These are phyloP conservation scores for Aureoboletus auriporus DNA, from an alignment of 768 basidiomycete genomes.

Conservation along the genomic window DNA sequence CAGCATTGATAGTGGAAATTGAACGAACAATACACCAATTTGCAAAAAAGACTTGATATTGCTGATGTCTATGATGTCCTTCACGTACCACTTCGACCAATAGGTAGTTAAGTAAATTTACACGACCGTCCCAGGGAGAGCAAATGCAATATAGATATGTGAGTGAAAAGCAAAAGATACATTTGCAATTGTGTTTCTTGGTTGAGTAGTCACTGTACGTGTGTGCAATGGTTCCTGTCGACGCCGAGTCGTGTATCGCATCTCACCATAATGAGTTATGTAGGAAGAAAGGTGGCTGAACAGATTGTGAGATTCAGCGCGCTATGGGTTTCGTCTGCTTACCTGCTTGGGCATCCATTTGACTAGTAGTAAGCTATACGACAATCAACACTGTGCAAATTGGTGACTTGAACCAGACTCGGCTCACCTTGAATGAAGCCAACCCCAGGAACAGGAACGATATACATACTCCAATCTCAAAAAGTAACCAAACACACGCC, in stretches of 20 bases:
- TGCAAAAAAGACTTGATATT: too few species aligned
- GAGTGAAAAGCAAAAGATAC: conserved; percentile 24
- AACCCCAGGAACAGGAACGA: conserved; percentile 82
- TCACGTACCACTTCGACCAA: background rate
- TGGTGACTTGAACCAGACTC: background rate
- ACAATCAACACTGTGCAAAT: conserved; percentile 2
- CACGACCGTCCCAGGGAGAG: conserved; percentile 12
- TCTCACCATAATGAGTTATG: conserved; percentile 31
- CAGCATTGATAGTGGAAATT: conserved; percentile 2
- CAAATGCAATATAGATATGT: conserved; percentile 29
- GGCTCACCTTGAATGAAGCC: conserved; percentile 69
- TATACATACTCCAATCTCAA: conserved; percentile 68
- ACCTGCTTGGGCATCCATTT: conserved; percentile 68
- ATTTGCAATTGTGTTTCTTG: conserved; percentile 18
- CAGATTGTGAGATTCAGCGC: conserved; percentile 5
- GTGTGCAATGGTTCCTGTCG: conserved; percentile 5
- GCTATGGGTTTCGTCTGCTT: conserved; percentile 20
- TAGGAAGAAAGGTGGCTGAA: conserved; percentile 61
- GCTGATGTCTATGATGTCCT: conserved; percentile 1
- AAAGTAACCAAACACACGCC: conserved; percentile 83
- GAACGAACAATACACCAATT: background rate
- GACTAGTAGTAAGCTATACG: conserved; percentile 34
- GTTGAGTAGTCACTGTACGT: conserved; percentile 12
- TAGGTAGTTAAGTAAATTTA: conserved; percentile 32
- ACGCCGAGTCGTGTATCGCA: background rate